phyloP scores from a whole-genome alignment of 2,329 filamentous ascomycete species.

The Neurospora sp. region DNA sequence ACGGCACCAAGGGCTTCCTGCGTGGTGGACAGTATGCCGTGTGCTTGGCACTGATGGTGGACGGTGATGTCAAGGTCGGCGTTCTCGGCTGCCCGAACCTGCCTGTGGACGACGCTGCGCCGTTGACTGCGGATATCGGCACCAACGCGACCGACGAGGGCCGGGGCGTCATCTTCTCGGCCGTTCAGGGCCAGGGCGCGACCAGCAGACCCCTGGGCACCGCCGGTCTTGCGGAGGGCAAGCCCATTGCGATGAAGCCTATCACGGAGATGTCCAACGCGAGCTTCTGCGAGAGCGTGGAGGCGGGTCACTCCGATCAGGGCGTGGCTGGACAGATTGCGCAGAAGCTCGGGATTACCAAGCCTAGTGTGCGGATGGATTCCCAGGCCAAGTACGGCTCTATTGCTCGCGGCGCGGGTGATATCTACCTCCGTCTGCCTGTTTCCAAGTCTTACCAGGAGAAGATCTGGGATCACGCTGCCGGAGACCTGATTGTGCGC shows the following conservation, averaged over 20 bases:
- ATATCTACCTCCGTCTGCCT: slow-evolving; percentile 86
- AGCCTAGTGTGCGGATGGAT: slow-evolving; percentile 89
- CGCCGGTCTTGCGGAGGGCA: slow-evolving; percentile 42
- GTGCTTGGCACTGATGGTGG: slow-evolving; percentile 82
- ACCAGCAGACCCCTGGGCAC: slow-evolving; percentile 62
- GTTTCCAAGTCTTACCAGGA: slow-evolving; percentile 77
- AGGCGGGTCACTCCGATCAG: slow-evolving; percentile 85
- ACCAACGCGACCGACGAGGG: slow-evolving; percentile 61
- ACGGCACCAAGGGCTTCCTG: slow-evolving; percentile 95
- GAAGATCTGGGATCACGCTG: slow-evolving; percentile 99
- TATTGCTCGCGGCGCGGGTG: slow-evolving; percentile 85
- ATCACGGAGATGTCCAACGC: slow-evolving; percentile 66
- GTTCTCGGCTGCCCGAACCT: slow-evolving; percentile 95
- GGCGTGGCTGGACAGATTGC: slow-evolving; percentile 80
- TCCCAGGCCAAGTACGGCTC: slow-evolving; percentile 97
- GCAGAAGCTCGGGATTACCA: slow-evolving; percentile 73
- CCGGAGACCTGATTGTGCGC: slow-evolving; percentile 84
- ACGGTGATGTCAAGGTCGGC: slow-evolving; percentile 87
- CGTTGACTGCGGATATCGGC: slow-evolving; percentile 62
- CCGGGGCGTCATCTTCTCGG: slow-evolving; percentile 81
- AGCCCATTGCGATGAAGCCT: slow-evolving; percentile 69
- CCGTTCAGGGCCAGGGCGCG: slow-evolving; percentile 69
- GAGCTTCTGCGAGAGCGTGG: slow-evolving; percentile 94
- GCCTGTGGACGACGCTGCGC: slow-evolving; percentile 69
- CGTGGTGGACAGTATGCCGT: slow-evolving; percentile 96